Conservation (phyloP, 2,329 filamentous ascomycete genomes). For the Cercospora sesami region DNA sequence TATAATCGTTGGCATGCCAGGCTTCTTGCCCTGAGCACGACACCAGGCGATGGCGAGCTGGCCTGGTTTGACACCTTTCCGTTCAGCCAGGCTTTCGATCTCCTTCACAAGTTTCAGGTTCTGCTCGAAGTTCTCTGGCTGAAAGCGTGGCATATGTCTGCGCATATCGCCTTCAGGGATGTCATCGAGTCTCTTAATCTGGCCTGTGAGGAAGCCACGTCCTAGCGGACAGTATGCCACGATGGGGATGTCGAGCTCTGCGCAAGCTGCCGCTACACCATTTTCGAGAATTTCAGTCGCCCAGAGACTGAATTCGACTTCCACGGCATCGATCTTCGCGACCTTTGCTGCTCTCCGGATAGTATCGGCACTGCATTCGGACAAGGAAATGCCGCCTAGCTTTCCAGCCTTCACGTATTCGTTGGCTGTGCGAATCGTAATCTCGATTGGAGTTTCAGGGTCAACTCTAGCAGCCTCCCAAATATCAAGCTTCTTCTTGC, state of each 20-base stretch:
- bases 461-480: conserved; percentile 52
- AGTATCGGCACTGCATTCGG: conserved; percentile 48
- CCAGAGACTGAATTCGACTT: conserved; percentile 62
- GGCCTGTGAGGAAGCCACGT: conserved; percentile 58
- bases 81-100: conserved; percentile 58
- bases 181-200: conserved; percentile 55
- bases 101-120: conserved; percentile 64
- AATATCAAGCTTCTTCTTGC: conserved; percentile 52
- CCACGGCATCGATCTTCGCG: conserved; percentile 59
- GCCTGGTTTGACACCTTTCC: conserved; percentile 54
- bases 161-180: conserved; percentile 55
- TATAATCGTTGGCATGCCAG: conserved; percentile 48
- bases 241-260: conserved; percentile 66
- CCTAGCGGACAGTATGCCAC: conserved; percentile 73
- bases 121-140: conserved; percentile 61
- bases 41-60: conserved; percentile 56
- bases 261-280: conserved; percentile 57
- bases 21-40: conserved; percentile 43
- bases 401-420: conserved; percentile 43
- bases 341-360: conserved; percentile 54
- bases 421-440: conserved; percentile 47
- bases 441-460: conserved; percentile 47
- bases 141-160: conserved; percentile 58
- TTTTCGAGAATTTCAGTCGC: conserved; percentile 59
- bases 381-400: conserved; percentile 50